phyloP scores from a whole-genome alignment of 2,329 filamentous ascomycete species.

The Dactylellina cionopaga region DNA sequence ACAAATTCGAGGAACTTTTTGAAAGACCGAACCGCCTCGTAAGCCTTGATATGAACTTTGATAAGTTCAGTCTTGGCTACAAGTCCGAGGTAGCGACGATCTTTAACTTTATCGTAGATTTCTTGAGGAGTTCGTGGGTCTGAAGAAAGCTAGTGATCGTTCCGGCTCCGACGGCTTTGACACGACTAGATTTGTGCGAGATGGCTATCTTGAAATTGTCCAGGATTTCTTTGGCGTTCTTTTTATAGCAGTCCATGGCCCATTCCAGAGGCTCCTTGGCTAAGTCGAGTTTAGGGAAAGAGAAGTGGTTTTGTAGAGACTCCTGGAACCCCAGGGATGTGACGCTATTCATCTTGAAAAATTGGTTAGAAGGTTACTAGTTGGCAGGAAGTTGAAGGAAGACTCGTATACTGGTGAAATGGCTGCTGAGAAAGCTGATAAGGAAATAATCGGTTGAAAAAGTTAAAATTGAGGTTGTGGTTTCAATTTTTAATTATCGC shows the following conservation, averaged over 20 bases:
- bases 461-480: too few relatives aligned
- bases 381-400: too few relatives aligned
- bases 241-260: background rate
- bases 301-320: background rate
- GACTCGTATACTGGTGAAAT: too few relatives aligned
- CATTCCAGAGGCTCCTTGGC: background rate
- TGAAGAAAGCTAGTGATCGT: conserved; percentile 6
- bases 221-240: background rate
- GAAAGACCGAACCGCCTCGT: background rate
- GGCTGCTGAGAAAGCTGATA: too few relatives aligned
- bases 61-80: background rate
- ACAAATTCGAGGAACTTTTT: too few relatives aligned
- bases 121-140: background rate
- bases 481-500: too few relatives aligned
- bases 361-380: background rate
- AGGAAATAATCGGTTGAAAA: too few relatives aligned
- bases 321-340: background rate
- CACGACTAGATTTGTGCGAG: conserved; percentile 2
- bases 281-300: background rate
- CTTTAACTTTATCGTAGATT: background rate
- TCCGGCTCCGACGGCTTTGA: conserved; percentile 18
- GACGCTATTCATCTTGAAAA: background rate
- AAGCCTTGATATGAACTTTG: background rate
- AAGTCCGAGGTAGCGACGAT: background rate
- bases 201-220: background rate